A percentile compares a stretch with the other conserved stretches of the same genome.
phyloP scores from a whole-genome alignment of 768 basidiomycete species.

The Rhizopogon vesiculosus region DNA sequence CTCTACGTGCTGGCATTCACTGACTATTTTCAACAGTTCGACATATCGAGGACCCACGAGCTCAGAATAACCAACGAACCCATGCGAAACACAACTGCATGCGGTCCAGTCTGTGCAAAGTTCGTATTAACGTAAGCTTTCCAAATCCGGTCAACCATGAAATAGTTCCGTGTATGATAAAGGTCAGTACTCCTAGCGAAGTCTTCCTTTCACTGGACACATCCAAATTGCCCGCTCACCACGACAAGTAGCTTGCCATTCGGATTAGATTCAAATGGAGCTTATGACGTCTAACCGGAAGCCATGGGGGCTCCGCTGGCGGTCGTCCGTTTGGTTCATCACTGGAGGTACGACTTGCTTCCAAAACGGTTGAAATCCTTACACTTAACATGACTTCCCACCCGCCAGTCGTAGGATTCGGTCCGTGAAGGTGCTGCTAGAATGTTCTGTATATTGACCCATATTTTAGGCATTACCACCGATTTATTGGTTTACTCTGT shows the following conservation, averaged over 20 bases:
- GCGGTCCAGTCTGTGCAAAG: too few species aligned
- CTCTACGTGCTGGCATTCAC: too few species aligned
- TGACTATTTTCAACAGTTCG: neutral
- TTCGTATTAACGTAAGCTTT: neutral
- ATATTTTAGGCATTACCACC: constrained; percentile 31
- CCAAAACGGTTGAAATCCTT: neutral
- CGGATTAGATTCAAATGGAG: neutral
- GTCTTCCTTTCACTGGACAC: neutral
- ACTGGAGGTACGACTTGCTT: constrained; percentile 35
- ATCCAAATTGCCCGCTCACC: neutral
- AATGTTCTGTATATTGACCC: neutral
- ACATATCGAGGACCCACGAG: neutral
- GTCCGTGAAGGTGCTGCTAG: constrained; percentile 23
- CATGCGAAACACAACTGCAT: too few species aligned
- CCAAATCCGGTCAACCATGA: neutral
- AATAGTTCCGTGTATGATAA: neutral
- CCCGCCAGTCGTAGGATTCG: constrained; percentile 41
- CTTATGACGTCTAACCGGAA: neutral
- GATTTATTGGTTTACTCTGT: constrained; percentile 60
- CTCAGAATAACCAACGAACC: neutral
- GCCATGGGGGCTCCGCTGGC: constrained; percentile 50
- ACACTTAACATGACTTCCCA: neutral
- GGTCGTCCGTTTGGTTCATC: constrained; percentile 53
- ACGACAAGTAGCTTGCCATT: constrained; percentile 8
- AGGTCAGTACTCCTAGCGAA: neutral